A percentile compares a stretch with the other conserved stretches of the same genome.
phyloP scores from a whole-genome alignment of 2,329 filamentous ascomycete species.

The Bretziella fagacearum region DNA sequence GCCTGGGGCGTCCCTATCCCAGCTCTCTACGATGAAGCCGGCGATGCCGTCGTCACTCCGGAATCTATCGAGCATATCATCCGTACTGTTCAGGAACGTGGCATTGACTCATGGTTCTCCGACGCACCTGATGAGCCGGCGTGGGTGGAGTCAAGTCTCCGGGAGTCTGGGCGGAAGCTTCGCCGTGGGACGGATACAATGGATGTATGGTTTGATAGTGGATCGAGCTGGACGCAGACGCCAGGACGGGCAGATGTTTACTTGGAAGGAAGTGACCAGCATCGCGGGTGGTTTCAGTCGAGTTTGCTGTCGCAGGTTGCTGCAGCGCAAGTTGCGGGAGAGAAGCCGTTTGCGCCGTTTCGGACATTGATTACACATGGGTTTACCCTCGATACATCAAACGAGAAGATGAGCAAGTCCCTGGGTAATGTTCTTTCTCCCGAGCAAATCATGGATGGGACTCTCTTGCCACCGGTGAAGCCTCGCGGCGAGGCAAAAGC shows the following conservation, averaged over 20 bases:
- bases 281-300: constrained; percentile 97
- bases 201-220: constrained; percentile 99
- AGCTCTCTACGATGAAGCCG: constrained; percentile 58
- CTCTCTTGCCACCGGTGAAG: constrained; percentile 54
- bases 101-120: constrained; percentile 90
- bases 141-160: constrained; percentile 56
- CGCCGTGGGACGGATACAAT: constrained; percentile 81
- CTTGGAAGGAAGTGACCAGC: constrained; percentile 87
- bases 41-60: constrained; percentile 61
- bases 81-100: constrained; percentile 53
- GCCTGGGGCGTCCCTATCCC: constrained; percentile 96
- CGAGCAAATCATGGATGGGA: constrained; percentile 68
- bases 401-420: constrained; percentile 99
- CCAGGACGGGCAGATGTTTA: constrained; percentile 58
- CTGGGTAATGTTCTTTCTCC: constrained; percentile 77
- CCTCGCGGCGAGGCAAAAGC: constrained; percentile 33
- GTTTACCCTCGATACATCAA: constrained; percentile 74
- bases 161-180: constrained; percentile 32
- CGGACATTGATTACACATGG: constrained; percentile 85
- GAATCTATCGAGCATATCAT: constrained; percentile 76
- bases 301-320: constrained; percentile 78
- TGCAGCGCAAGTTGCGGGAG: not conserved
- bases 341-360: constrained; percentile 45
- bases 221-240: constrained; percentile 68
- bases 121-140: constrained; percentile 56